Evolutionary conservation across 495 filamentous ascomycete species (phyloP).

Genomic region (Xylaria longipes): DNA sequence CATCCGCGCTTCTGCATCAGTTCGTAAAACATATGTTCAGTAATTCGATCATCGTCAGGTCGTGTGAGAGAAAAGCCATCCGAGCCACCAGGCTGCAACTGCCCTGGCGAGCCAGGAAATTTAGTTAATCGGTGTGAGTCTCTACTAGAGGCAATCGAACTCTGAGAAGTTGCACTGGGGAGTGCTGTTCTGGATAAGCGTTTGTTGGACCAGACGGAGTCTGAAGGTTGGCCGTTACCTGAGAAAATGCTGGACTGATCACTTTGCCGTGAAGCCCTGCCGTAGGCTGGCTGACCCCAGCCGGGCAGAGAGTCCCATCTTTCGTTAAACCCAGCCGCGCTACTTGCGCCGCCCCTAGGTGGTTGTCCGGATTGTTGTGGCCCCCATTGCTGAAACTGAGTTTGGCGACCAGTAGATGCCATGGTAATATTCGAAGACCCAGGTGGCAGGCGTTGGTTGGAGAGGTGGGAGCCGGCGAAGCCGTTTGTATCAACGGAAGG

Average conservation of each 20-base stretch:
- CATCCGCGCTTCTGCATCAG: conserved; percentile 98
- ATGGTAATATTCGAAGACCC: conserved; percentile 68
- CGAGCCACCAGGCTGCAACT: conserved; percentile 50
- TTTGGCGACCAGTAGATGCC: conserved; percentile 71
- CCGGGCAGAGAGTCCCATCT: conserved; percentile 72
- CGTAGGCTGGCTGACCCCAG: conserved; percentile 36
- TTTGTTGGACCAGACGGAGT: conserved; percentile 67
- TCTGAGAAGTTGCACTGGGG: conserved; percentile 57
- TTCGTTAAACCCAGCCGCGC: conserved; percentile 56
- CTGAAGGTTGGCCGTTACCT: conserved; percentile 74
- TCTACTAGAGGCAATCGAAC: conserved; percentile 53
- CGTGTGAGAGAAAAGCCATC: conserved; percentile 68
- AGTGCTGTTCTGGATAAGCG: conserved; percentile 66
- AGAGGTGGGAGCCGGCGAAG: conserved; percentile 63
- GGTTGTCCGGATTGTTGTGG: conserved; percentile 39
- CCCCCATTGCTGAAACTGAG: conserved; percentile 77
- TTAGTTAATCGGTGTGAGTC: conserved; percentile 60
- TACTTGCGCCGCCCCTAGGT: conserved; percentile 59
- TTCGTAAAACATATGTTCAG: conserved; percentile 91
- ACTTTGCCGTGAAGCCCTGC: conserved; percentile 48
- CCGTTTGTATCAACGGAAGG: conserved; percentile 69
- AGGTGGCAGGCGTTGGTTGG: conserved; percentile 74
- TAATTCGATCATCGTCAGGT: conserved; percentile 81
- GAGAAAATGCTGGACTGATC: conserved; percentile 62
- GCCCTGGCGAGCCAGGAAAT: conserved; percentile 49